Percentiles rank a stretch among this genome's conserved stretches.
Conservation (phyloP, 2,329 filamentous ascomycete genomes). For the Fusarium tuaranense region DNA sequence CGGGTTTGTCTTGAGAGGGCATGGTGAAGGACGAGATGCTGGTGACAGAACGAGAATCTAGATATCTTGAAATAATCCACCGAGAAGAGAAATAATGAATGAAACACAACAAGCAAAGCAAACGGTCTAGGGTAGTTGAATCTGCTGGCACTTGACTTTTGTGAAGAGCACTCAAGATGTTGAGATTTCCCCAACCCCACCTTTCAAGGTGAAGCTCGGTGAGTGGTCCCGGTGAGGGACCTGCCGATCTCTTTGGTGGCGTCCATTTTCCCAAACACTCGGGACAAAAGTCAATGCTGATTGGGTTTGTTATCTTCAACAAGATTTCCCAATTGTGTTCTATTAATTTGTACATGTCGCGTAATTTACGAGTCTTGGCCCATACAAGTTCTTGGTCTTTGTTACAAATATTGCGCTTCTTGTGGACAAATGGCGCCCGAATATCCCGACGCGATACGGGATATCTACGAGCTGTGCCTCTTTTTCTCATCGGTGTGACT, state of each 20-base stretch:
- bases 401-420: not conserved
- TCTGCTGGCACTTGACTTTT: conserved; percentile 15
- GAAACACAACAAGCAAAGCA: not conserved
- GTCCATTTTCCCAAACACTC: not conserved
- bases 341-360: not conserved
- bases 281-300: not conserved
- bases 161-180: conserved; percentile 21
- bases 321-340: not conserved
- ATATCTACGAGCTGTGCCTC: conserved; percentile 20
- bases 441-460: conserved; percentile 1
- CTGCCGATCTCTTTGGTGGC: not conserved
- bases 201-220: conserved; percentile 34
- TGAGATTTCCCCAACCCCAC: conserved; percentile 37
- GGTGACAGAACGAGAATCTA: not conserved
- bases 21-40: conserved; percentile 7
- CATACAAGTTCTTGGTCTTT: not conserved
- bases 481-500: conserved; percentile 3
- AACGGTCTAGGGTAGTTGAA: conserved; percentile 7
- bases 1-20: conserved; percentile 16
- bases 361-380: not conserved
- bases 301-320: not conserved
- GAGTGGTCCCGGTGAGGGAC: conserved; percentile 7
- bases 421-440: not conserved
- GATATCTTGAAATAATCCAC: not conserved
- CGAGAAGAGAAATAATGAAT: not conserved